Evolutionary conservation across 495 filamentous ascomycete genomes (phyloP).

Genomic region (Penicillium malachiteum): DNA sequence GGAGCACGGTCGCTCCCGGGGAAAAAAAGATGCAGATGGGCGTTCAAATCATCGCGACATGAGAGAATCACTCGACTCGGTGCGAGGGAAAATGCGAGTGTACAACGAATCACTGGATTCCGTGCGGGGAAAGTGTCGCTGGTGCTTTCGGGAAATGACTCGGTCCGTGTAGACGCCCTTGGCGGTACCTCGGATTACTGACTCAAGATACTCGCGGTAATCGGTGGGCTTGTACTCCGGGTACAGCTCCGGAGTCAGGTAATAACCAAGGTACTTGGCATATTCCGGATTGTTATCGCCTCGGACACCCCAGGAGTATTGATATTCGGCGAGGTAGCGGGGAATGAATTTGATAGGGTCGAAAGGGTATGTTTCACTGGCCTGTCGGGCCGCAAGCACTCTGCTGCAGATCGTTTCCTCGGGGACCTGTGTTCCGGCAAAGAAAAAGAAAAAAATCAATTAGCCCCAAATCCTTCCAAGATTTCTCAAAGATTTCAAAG

Average conservation of each 20-base stretch:
- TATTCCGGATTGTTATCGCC: conserved; percentile 58
- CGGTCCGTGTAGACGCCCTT: conserved; percentile 49
- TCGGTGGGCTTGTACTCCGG: conserved; percentile 48
- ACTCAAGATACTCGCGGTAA: conserved; percentile 44
- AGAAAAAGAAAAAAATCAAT: conserved; percentile 10
- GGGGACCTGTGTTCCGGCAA: conserved; percentile 31
- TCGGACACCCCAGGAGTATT: conserved; percentile 51
- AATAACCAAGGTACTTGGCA: conserved; percentile 59
- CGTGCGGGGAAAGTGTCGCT: conserved; percentile 44
- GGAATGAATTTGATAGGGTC: conserved; percentile 46
- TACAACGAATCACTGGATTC: conserved; percentile 47
- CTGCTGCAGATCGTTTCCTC: conserved; percentile 45
- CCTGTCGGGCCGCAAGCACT: conserved; percentile 40
- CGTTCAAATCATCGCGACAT: conserved; percentile 34
- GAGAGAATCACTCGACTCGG: conserved; percentile 46
- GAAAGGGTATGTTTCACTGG: conserved; percentile 50
- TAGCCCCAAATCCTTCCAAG: not conserved
- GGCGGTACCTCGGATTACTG: conserved; percentile 39
- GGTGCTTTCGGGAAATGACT: conserved; percentile 42
- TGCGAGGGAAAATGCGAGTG: conserved; percentile 43
- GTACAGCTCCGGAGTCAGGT: conserved; percentile 56
- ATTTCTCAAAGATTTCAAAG: not conserved
- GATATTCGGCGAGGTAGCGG: conserved; percentile 47
- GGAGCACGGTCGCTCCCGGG: conserved; percentile 12
- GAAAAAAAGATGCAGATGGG: conserved; percentile 3